phyloP scores from a whole-genome alignment of 768 basidiomycete species.

The Leccinum fibrillosum region DNA sequence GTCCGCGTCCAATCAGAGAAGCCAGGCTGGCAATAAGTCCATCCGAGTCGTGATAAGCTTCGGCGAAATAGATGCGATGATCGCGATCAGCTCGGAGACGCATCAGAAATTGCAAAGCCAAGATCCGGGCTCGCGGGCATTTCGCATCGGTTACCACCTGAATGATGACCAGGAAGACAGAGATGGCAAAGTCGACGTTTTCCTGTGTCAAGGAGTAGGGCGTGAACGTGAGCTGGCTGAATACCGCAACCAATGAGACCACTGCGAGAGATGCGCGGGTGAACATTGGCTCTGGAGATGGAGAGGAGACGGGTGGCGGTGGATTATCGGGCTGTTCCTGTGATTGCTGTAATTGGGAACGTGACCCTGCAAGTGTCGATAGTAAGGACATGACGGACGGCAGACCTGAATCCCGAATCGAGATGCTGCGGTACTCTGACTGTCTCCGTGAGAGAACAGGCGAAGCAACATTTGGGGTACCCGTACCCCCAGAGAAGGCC shows the following conservation, averaged over 20 bases:
- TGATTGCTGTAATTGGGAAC: constrained; percentile 54
- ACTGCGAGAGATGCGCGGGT: constrained; percentile 58
- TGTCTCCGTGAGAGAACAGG: constrained; percentile 59
- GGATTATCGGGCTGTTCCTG: constrained; percentile 36
- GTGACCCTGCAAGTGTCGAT: constrained; percentile 61
- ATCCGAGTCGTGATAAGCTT: constrained; percentile 51
- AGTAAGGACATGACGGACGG: constrained; percentile 64
- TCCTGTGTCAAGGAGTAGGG: constrained; percentile 47
- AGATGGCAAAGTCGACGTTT: constrained; percentile 51
- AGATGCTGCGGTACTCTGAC: constrained; percentile 46
- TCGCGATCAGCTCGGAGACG: constrained; percentile 87
- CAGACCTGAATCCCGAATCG: constrained; percentile 45
- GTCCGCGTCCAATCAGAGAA: constrained; percentile 56
- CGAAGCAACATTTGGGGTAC: constrained; percentile 39
- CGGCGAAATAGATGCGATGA: constrained; percentile 75
- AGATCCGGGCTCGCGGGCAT: constrained; percentile 60
- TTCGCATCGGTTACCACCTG: constrained; percentile 43
- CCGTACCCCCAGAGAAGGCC: constrained; percentile 27
- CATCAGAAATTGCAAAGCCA: constrained; percentile 82
- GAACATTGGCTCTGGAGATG: constrained; percentile 26
- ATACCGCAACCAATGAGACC: constrained; percentile 60
- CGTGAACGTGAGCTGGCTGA: constrained; percentile 69
- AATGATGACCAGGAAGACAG: constrained; percentile 52
- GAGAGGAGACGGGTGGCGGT: constrained; percentile 30
- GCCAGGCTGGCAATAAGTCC: constrained; percentile 59